These are phyloP conservation scores for Ploettnerulaceae sp. DNA, from an alignment of 2,329 filamentous ascomycete genomes.

Conservation along the genomic window DNA sequence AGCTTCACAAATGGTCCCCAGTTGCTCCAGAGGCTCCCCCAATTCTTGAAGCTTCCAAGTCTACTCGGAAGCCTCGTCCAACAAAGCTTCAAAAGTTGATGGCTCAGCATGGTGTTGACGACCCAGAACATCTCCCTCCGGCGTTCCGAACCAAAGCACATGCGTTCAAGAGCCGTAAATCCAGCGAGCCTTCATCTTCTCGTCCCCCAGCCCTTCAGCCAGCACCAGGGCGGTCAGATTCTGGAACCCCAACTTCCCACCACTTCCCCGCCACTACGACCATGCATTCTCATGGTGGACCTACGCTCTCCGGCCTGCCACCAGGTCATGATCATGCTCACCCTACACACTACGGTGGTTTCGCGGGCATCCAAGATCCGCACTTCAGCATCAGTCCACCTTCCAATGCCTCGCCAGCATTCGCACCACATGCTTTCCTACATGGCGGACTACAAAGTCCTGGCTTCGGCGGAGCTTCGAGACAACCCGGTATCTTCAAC, in stretches of 20 bases:
- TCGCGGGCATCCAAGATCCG: constrained; percentile 22
- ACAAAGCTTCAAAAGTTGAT: constrained; percentile 97
- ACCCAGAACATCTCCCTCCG: constrained; percentile 84
- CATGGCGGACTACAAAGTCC: constrained; percentile 24
- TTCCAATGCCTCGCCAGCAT: constrained; percentile 26
- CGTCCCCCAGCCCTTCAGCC: constrained; percentile 30
- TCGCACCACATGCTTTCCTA: constrained; percentile 32
- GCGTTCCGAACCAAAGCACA: constrained; percentile 41
- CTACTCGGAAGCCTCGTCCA: constrained; percentile 89
- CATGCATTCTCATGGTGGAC: constrained; percentile 25
- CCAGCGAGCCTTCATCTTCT: constrained; percentile 30
- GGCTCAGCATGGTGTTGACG: constrained; percentile 79
- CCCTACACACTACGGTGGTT: constrained; percentile 24
- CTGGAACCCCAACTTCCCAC: constrained; percentile 30
- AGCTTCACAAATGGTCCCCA: constrained; percentile 90
- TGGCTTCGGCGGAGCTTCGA: constrained; percentile 22
- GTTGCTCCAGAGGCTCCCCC: constrained; percentile 83
- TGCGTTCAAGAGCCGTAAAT: constrained; percentile 33
- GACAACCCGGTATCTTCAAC: constrained; percentile 26
- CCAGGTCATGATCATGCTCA: constrained; percentile 29
- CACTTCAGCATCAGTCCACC: constrained; percentile 27
- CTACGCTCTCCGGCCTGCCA: constrained; percentile 27
- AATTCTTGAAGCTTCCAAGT: constrained; percentile 79
- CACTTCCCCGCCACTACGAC: constrained; percentile 23
- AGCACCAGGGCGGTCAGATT: constrained; percentile 31